Percentiles rank a stretch among this genome's conserved stretches.
These are phyloP conservation scores for Rhynchospora breviuscula DNA, from an alignment of 176 grass and related monocot species.

Conservation along the genomic window DNA sequence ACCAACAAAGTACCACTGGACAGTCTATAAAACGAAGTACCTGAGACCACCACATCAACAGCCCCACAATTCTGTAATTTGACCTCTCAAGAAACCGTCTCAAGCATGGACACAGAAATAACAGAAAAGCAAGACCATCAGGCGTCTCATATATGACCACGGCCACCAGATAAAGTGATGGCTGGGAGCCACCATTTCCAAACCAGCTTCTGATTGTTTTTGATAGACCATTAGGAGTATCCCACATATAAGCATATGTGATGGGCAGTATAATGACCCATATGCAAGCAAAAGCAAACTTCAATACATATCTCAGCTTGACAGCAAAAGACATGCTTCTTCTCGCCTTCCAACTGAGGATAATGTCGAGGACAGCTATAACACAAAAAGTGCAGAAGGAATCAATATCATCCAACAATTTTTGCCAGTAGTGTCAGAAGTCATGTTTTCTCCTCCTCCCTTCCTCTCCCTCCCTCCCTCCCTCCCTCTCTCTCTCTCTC, in stretches of 20 bases:
- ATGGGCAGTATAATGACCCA: slow-evolving; percentile 90
- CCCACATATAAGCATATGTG: slow-evolving; percentile 82
- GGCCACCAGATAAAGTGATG: slow-evolving; percentile 72
- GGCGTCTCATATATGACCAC: slow-evolving; percentile 74
- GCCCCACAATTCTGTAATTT: slow-evolving; percentile 57
- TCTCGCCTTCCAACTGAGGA: slow-evolving; percentile 94
- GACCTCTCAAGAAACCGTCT: slow-evolving; percentile 77
- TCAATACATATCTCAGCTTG: slow-evolving; percentile 87
- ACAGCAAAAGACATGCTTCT: slow-evolving; percentile 86
- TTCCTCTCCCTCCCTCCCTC: no score
- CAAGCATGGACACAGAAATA: slow-evolving; percentile 74
- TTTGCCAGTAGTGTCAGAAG: background rate
- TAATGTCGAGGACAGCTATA: slow-evolving; percentile 76
- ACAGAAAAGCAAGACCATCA: slow-evolving; percentile 51
- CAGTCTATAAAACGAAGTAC: slow-evolving; percentile 32
- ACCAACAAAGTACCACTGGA: background rate
- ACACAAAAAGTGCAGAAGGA: background rate
- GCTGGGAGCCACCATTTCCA: slow-evolving; percentile 61
- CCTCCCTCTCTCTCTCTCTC: no score
- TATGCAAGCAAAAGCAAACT: slow-evolving; percentile 65
- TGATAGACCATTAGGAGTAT: slow-evolving; percentile 64
- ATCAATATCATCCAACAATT: background rate
- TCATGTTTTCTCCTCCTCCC: no score
- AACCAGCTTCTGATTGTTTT: slow-evolving; percentile 94
- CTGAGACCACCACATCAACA: slow-evolving; percentile 99